Evolutionary conservation across 176 grass and related monocot species (phyloP), one percentile per base, ranked within the genome.

Genomic region (Oryza nivara): DNA sequence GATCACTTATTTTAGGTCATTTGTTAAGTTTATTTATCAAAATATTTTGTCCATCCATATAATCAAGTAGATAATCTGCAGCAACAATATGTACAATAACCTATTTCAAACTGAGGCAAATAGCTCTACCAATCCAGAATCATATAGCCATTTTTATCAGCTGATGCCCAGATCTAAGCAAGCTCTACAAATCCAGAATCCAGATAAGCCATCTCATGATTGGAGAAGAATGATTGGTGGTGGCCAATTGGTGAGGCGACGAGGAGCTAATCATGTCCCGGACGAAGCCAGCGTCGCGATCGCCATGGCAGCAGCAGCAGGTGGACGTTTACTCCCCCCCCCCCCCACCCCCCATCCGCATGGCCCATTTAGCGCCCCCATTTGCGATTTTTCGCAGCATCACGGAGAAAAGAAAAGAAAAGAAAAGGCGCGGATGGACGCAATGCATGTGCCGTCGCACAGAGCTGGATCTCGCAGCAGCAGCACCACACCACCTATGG

Each of bases 391-490:
- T 58, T 58, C 12, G 3, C 22, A 14, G 51, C 64, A 16, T 26
- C 43, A 25, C 4, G 43, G 19, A 5, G 54, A 17, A 38, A 41
- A 5, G 30, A 32, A 38, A 41, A 5, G 30, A 32, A 32, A 32
- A 32, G 54, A 23, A 38, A 72, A 36, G 54, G 15, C 16, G 47
- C 47, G 34, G 56, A 61, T 22, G 34, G 56, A 61, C n/a, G 56
- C 56, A 61, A 17, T 12, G 47, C 66, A 78, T 61, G 83, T 78
- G 83, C 65, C 48, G 34, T 5, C 47, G n/a, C 25, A 36, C 83
- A 85, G 83, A 45, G 10, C 6, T 56, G 83, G 83, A 85, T 85
- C 82, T 77, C 65, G n/a, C 16, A 56, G 52, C 51, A 54, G 51
- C 51, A 19, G 19, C 54, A 58, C 54, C 54, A 58, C 54, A 58